Evolutionary conservation across 2,329 filamentous ascomycete genomes (phyloP), one percentile per base, ranked within the genome.

Genomic region (Penicillium sp.): DNA sequence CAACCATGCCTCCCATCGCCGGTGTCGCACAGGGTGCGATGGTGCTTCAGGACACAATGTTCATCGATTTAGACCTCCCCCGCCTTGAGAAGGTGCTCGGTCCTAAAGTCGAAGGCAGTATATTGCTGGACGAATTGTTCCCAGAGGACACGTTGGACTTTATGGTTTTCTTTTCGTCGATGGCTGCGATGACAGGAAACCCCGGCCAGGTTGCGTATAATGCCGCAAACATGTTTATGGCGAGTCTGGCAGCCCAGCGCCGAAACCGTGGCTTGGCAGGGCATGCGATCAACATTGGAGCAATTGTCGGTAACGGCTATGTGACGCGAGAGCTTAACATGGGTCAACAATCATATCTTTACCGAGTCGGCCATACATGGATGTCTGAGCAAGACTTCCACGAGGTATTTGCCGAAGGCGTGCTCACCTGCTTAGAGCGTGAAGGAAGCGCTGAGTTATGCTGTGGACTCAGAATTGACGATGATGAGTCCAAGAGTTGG

Each of bases 101-200:
- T 25, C 61, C 74, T 0, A 78, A 78, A 56, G 64, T 71, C 2
- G 31, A 62, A 4, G 68, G 65, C 4, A 63, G 61, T 17, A 36
- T 62, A 22, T 22, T 63, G 17, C 47, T 66, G 1, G 59, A 65
- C 35, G 63, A 66, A 26, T 43, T 66, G 0, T 65, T 65, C 53
- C 47, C 60, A 7, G 56, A 68, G 55, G 37, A 64, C 58, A 49
- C 63, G 38, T 64, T 80, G 9, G 77, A 78, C 50, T 80, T 79
- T 60, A 78, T 79, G 62, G 60, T 79, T 16, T 62, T 75, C 26
- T 62, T 78, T 6, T 76, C 75, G 0, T 79, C 76, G 0, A 61
- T 73, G 12, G 65, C 67, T 17, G 70, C 71, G 2, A 65, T 74
- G 10, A 62, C 76, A 30, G 70, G 72, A 9, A 66, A 67, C 40